These are phyloP conservation scores for Penicillium polonicum DNA, from an alignment of 2,329 filamentous ascomycete genomes.

Conservation along the genomic window DNA sequence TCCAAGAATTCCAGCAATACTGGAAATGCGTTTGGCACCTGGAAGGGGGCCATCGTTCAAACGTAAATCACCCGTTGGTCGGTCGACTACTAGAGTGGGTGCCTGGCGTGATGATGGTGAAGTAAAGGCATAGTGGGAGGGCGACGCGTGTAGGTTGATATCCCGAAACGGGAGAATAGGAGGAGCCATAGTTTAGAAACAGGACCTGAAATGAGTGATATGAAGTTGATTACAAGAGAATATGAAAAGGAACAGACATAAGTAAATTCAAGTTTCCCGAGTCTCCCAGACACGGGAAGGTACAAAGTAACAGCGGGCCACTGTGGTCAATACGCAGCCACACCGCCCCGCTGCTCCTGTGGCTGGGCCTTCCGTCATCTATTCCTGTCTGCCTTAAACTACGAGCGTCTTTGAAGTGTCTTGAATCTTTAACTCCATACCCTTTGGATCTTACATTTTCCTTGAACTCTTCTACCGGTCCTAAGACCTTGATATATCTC, in stretches of 20 bases:
- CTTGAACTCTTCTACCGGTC: conserved; percentile 6
- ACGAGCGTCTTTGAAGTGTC: conserved; percentile 1
- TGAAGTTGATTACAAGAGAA: conserved; percentile 1
- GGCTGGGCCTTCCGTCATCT: conserved; percentile 40
- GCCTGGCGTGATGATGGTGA: conserved; percentile 91
- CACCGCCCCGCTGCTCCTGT: conserved; percentile 29
- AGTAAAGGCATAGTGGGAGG: conserved; percentile 92
- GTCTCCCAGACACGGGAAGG: conserved; percentile 13
- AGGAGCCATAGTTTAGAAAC: conserved; percentile 37
- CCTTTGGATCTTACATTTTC: conserved; percentile 17
- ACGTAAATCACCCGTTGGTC: conserved; percentile 86
- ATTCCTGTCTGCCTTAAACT: conserved; percentile 25
- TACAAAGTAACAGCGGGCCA: conserved; percentile 14
- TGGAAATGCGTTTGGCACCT: conserved; percentile 80
- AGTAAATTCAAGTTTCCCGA: conserved; percentile 4
- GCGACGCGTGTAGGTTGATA: conserved; percentile 92
- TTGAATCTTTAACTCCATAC: neutral
- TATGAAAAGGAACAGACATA: conserved; percentile 6
- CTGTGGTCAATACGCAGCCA: conserved; percentile 22
- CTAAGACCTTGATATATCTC: conserved; percentile 1
- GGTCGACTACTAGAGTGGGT: conserved; percentile 82
- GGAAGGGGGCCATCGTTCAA: conserved; percentile 76
- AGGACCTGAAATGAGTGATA: conserved; percentile 23
- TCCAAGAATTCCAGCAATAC: conserved; percentile 90
- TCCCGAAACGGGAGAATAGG: conserved; percentile 75